Conservation (phyloP, 2,329 filamentous ascomycete species). For the Macrophomina pseudophaseolina region DNA sequence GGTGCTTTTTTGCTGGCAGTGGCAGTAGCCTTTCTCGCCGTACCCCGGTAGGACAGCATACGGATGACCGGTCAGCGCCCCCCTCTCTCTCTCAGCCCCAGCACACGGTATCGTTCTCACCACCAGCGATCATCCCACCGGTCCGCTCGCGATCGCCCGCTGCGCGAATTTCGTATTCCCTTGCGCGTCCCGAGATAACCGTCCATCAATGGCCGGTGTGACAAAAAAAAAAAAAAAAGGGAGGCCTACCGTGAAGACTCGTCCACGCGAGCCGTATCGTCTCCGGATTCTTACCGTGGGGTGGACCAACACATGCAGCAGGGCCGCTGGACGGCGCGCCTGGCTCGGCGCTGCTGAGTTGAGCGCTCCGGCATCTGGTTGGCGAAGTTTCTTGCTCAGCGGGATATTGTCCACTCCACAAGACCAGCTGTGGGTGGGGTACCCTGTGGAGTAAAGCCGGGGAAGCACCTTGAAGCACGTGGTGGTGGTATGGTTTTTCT, state of each 20-base stretch:
- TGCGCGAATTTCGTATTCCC: not conserved
- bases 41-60: not conserved
- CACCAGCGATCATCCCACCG: not conserved
- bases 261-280: too few species aligned
- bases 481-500: not conserved
- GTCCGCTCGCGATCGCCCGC: not conserved
- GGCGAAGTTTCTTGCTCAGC: not conserved
- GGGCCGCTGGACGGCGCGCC: not conserved
- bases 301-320: not conserved
- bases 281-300: too few species aligned
- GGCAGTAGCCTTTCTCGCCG: not conserved
- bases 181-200: not conserved
- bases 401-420: not conserved
- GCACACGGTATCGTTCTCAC: not conserved
- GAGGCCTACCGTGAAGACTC: too few species aligned
- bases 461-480: slow-evolving; percentile 12
- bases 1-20: not conserved
- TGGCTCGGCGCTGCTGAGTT: not conserved
- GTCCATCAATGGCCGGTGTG: not conserved
- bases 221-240: not conserved
- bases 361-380: not conserved
- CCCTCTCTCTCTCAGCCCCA: not conserved
- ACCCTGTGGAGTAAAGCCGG: not conserved
- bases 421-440: not conserved
- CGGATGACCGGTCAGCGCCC: not conserved